Evolutionary conservation across 2,329 filamentous ascomycete genomes (phyloP).

Genomic region (Ceratocystiopsis brevicomis): DNA sequence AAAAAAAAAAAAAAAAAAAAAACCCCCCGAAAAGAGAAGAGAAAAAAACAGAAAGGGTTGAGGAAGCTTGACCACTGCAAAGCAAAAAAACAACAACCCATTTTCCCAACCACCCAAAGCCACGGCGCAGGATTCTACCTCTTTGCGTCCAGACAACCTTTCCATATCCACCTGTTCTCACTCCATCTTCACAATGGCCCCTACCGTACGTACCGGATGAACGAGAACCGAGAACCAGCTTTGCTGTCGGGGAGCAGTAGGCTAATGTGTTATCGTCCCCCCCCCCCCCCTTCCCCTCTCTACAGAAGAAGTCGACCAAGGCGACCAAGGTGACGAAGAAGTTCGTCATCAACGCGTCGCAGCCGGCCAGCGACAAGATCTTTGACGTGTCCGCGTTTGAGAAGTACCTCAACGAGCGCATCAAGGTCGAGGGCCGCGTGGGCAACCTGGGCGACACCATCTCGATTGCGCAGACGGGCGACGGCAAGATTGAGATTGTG

Average conservation of each 20-base stretch:
- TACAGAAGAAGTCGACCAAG: constrained; percentile 50
- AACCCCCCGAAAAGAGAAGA: too few relatives aligned
- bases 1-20: neutral
- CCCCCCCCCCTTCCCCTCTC: constrained; percentile 18
- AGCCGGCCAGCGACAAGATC: constrained; percentile 98
- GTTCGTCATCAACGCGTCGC: constrained; percentile 99
- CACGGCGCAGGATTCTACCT: constrained; percentile 67
- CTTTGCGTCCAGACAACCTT: constrained; percentile 31
- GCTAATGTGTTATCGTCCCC: constrained; percentile 69
- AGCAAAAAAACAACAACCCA: constrained; percentile 5
- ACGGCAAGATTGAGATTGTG: constrained; percentile 96
- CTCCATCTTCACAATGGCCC: constrained; percentile 50
- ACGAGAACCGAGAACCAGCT: constrained; percentile 32
- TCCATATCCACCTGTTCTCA: neutral
- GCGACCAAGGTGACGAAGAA: constrained; percentile 65
- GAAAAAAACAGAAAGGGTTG: too few relatives aligned
- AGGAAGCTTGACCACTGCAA: constrained; percentile 1
- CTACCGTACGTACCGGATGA: constrained; percentile 93
- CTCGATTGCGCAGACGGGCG: constrained; percentile 73
- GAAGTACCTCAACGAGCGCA: constrained; percentile 99
- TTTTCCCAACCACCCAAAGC: constrained; percentile 4
- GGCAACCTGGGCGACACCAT: constrained; percentile 94
- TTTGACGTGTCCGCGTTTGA: constrained; percentile 97
- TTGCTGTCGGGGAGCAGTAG: constrained; percentile 97
- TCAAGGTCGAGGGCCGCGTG: constrained; percentile 98